A percentile compares a stretch with the other conserved stretches of the same genome.
Evolutionary conservation across 2,329 filamentous ascomycete species (phyloP).

Genomic region (Phaeoacremonium minimum): DNA sequence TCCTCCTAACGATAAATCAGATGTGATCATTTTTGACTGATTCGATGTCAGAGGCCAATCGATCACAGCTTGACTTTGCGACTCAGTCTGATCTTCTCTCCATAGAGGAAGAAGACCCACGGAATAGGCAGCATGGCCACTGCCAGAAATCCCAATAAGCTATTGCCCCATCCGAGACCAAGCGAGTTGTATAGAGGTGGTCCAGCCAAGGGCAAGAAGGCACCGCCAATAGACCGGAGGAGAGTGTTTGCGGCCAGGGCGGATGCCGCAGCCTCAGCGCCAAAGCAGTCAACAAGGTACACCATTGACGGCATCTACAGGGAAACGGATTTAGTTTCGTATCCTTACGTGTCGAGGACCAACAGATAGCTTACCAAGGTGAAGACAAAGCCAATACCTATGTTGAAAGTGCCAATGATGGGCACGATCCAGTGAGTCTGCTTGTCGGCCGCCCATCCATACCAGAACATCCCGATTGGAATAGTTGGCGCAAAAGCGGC

Average conservation of each 20-base stretch:
- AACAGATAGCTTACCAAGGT: conserved; percentile 31
- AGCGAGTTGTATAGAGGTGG: conserved; percentile 12
- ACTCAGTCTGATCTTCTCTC: background rate
- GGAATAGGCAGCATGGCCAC: conserved; percentile 14
- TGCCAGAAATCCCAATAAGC: conserved; percentile 13
- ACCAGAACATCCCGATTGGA: conserved; percentile 39
- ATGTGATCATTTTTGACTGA: no score
- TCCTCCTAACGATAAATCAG: no score
- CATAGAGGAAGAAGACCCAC: conserved; percentile 9
- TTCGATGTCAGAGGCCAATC: no score
- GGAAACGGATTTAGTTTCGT: no score
- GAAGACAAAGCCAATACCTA: conserved; percentile 23
- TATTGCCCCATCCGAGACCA: conserved; percentile 14
- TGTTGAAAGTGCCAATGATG: conserved; percentile 35
- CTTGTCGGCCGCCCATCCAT: conserved; percentile 39
- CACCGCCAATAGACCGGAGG: conserved; percentile 67
- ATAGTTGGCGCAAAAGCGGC: conserved; percentile 35
- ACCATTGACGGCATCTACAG: conserved; percentile 39
- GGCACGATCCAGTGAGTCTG: conserved; percentile 42
- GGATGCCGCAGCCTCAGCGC: conserved; percentile 24
- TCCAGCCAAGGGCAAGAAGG: conserved; percentile 22
- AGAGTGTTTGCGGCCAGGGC: conserved; percentile 36
- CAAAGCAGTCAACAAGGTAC: conserved; percentile 53
- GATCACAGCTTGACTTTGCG: no score
- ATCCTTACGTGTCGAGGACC: no score